These are phyloP conservation scores for Pseudogymnoascus sp. DNA, from an alignment of 2,329 filamentous ascomycete species.

Conservation along the genomic window DNA sequence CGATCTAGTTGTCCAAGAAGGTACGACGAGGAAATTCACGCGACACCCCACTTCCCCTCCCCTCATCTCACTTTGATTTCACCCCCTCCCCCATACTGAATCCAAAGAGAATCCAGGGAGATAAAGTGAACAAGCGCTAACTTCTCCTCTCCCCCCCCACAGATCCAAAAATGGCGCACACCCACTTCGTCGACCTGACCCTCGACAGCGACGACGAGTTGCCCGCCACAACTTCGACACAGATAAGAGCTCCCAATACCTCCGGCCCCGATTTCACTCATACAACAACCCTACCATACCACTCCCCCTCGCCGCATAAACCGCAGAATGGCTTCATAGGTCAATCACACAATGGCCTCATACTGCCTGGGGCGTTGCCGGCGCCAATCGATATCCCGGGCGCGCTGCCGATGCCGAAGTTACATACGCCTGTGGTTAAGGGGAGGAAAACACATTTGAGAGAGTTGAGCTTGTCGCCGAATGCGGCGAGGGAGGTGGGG, in stretches of 20 bases:
- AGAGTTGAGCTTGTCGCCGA: background rate
- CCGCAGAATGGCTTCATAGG: background rate
- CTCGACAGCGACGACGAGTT: background rate
- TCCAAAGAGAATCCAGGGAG: background rate
- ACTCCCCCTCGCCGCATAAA: background rate
- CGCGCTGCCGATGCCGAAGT: background rate
- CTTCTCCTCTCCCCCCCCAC: background rate
- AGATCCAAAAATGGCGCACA: background rate
- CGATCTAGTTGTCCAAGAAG: background rate
- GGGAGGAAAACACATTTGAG: background rate
- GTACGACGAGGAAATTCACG: background rate
- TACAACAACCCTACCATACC: background rate
- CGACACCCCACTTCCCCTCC: background rate
- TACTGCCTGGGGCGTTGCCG: background rate
- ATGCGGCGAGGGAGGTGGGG: background rate
- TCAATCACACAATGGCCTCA: background rate
- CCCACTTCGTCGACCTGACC: background rate
- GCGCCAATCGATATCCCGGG: background rate
- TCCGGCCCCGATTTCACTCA: background rate
- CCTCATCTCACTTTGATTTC: background rate
- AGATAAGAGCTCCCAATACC: background rate
- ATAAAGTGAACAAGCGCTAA: background rate
- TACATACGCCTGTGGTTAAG: background rate
- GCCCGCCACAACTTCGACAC: background rate
- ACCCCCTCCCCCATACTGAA: background rate